phyloP scores from a whole-genome alignment of 805 yeast species.

The Saccharomycopsis sp. region DNA sequence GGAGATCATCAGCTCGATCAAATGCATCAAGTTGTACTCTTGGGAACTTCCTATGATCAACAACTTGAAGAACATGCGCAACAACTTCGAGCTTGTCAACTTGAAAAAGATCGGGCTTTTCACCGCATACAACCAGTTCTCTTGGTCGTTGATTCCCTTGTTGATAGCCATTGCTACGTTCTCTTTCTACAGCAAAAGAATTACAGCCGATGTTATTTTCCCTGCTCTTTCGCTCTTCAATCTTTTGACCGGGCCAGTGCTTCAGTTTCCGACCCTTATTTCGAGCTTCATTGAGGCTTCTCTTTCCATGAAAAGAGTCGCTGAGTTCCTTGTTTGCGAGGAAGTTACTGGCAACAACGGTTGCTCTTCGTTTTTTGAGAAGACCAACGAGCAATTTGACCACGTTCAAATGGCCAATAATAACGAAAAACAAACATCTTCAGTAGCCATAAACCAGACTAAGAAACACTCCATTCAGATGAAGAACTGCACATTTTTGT shows the following conservation, averaged over 20 bases:
- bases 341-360: constrained; percentile 33
- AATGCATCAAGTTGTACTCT: constrained; percentile 57
- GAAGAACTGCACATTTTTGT: constrained; percentile 1
- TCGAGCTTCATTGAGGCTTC: constrained; percentile 52
- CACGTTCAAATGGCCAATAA: no score
- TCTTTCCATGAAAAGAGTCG: constrained; percentile 50
- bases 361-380: background rate
- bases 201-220: constrained; percentile 62
- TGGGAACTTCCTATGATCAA: constrained; percentile 62
- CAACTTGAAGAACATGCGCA: constrained; percentile 46
- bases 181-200: constrained; percentile 37
- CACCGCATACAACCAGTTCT: constrained; percentile 42
- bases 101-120: constrained; percentile 42
- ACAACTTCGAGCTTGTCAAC: constrained; percentile 49
- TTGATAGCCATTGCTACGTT: constrained; percentile 57
- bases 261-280: constrained; percentile 49
- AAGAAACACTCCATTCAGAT: constrained; percentile 5
- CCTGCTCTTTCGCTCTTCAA: constrained; percentile 60
- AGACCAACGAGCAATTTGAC: no score
- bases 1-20: constrained; percentile 55
- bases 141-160: constrained; percentile 60
- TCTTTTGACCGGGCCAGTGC: constrained; percentile 51
- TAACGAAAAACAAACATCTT: no score
- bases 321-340: constrained; percentile 39
- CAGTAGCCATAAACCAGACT: no score